Evolutionary conservation across 345 rosid species (phyloP), one percentile per base, ranked within the genome.

Genomic region (Lumnitzera racemosa): DNA sequence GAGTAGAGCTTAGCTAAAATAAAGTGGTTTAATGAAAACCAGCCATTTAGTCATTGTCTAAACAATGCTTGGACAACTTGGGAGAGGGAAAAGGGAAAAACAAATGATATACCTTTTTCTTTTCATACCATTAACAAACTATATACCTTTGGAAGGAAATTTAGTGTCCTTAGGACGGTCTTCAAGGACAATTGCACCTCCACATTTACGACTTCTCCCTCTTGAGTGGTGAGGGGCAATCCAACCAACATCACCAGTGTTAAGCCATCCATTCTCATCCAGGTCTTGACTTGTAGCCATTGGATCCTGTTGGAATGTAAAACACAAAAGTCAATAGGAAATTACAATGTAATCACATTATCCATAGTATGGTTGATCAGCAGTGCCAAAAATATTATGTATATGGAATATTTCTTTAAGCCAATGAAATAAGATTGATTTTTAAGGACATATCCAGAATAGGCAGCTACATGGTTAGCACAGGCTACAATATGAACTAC

Each of bases 121-220:
- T 55, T 49, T 16, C 12, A 52, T 11, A 52, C 55, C 20, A 16
- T 15, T 13, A 20, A 13, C 25, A 52, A 55, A 15, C 31, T 55
- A 17, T 13, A 52, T 78, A 94, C 99, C 99, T 56, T 97, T 86
- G 17, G 89, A 84, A 65, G 90, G 96, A 57, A 94, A 96, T 64
- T 90, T 90, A 12, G 97, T 90, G 78, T 94, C 99, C 78, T 94
- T 94, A 15, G 96, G 96, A 53, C 99, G 97, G 12, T 96, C 99
- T 74, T 88, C 97, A 52, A 90, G 86, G 73, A 94, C 95, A 24
- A 94, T 67, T 65, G 86, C 73, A 63, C 96, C 95, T 67, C 91
- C 86, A 60, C 90, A 79, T 47, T n/a, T 66, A 66, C 85, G 86
- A 68, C 99, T 90, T 62, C 91, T 72, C 55, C 99, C 97, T 63